These are phyloP conservation scores for Amniculicola lignicola DNA, from an alignment of 495 filamentous ascomycete genomes.

Conservation along the genomic window DNA sequence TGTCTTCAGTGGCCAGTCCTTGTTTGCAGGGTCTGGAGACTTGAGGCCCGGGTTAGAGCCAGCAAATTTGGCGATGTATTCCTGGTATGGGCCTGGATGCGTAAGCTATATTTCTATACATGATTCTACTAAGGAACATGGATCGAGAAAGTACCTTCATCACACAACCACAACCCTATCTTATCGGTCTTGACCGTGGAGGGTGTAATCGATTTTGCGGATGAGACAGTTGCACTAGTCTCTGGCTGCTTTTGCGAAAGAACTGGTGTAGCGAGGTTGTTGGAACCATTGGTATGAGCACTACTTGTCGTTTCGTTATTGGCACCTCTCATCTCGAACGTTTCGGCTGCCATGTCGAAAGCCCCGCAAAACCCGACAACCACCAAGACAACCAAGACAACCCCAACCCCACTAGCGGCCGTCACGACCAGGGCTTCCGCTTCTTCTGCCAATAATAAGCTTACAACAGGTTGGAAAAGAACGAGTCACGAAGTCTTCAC, in stretches of 20 bases:
- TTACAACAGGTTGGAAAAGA: not conserved
- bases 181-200: not conserved
- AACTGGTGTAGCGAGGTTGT: constrained; percentile 16
- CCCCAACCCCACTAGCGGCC: too few species aligned
- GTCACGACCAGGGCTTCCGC: not conserved
- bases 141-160: not conserved
- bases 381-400: too few species aligned
- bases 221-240: not conserved
- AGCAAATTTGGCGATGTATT: constrained; percentile 15
- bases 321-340: not conserved
- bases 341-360: too few species aligned
- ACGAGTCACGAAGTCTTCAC: not conserved
- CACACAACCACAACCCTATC: not conserved
- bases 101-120: too few species aligned
- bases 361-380: too few species aligned
- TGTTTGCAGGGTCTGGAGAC: constrained; percentile 15
- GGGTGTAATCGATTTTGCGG: not conserved
- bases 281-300: too few species aligned
- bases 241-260: constrained; percentile 1
- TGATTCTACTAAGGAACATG: not conserved
- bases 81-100: constrained; percentile 21
- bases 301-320: not conserved
- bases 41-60: constrained; percentile 20
- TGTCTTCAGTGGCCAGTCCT: constrained; percentile 5
- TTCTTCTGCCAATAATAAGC: not conserved